Evolutionary conservation across 2,329 filamentous ascomycete species (phyloP).

Genomic region (Trichothecium roseum): DNA sequence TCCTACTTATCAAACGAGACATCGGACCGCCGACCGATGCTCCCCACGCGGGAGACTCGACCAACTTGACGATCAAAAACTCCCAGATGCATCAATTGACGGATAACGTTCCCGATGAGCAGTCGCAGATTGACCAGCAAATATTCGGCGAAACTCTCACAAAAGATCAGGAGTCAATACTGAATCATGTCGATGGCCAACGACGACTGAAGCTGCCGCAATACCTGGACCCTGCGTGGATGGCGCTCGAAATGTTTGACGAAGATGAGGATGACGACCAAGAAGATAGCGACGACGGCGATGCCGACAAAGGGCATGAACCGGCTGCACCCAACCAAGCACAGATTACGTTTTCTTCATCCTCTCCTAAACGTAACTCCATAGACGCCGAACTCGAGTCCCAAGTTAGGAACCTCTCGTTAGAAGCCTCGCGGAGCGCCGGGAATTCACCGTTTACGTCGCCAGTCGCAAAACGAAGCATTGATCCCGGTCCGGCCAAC

Average conservation of each 20-base stretch:
- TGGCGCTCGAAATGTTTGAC: conserved; percentile 77
- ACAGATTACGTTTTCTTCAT: no score
- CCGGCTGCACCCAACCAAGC: conserved; percentile 7
- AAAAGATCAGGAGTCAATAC: neutral
- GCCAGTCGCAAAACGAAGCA: no score
- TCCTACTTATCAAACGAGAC: conserved; percentile 22
- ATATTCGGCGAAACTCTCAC: conserved; percentile 16
- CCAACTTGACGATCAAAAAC: neutral
- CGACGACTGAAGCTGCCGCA: conserved; percentile 33
- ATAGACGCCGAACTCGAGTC: neutral
- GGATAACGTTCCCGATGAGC: conserved; percentile 16
- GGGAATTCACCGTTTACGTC: no score
- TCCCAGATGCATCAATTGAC: neutral
- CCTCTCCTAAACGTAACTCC: no score
- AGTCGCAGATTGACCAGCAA: conserved; percentile 36
- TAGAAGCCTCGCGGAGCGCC: neutral
- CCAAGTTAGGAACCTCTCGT: neutral
- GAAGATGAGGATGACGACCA: conserved; percentile 39
- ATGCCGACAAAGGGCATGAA: conserved; percentile 35
- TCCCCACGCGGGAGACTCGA: conserved; percentile 1
- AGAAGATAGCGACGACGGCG: no score
- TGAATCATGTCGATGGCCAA: neutral
- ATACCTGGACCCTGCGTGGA: conserved; percentile 80
- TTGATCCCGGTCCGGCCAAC: no score
- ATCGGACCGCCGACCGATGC: conserved; percentile 6